Conservation (phyloP, 2,329 filamentous ascomycete species). For the Aspergillus sp. region DNA sequence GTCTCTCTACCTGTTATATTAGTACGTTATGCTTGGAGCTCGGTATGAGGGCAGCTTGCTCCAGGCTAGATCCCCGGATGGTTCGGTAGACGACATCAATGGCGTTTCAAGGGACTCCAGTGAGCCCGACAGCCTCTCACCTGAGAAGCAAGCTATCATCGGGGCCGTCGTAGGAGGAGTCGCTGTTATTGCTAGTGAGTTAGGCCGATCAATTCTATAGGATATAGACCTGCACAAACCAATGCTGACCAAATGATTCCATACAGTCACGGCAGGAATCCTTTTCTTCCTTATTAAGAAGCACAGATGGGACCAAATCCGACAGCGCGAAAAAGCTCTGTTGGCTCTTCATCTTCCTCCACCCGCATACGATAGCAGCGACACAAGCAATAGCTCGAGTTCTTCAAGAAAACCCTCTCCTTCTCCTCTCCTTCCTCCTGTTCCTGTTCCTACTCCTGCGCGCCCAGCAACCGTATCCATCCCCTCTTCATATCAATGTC, state of each 20-base stretch:
- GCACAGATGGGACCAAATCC: constrained; percentile 16
- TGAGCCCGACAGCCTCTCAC: not conserved
- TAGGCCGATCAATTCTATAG: not conserved
- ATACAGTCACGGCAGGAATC: constrained; percentile 18
- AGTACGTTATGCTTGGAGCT: not conserved
- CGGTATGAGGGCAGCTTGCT: not conserved
- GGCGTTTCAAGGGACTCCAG: no score
- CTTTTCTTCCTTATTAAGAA: constrained; percentile 20
- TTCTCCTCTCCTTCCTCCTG: constrained; percentile 1
- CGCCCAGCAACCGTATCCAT: constrained; percentile 2
- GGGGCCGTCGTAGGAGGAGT: constrained; percentile 24
- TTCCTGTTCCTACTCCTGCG: not conserved
- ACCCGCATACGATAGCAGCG: not conserved
- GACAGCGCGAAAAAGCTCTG: constrained; percentile 13
- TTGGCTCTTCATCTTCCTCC: constrained; percentile 7
- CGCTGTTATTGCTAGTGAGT: constrained; percentile 19
- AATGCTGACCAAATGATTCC: not conserved
- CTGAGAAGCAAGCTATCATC: constrained; percentile 15
- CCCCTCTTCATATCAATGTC: constrained; percentile 4
- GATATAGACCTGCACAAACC: not conserved
- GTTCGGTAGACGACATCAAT: no score
- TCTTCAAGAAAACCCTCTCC: not conserved
- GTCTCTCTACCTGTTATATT: not conserved
- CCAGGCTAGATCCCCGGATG: no score
- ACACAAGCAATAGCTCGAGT: not conserved